Percentiles rank a stretch among this genome's conserved stretches.
Evolutionary conservation across 2,329 filamentous ascomycete genomes (phyloP).

Genomic region (Ophiocordyceps camponoti-floridani): DNA sequence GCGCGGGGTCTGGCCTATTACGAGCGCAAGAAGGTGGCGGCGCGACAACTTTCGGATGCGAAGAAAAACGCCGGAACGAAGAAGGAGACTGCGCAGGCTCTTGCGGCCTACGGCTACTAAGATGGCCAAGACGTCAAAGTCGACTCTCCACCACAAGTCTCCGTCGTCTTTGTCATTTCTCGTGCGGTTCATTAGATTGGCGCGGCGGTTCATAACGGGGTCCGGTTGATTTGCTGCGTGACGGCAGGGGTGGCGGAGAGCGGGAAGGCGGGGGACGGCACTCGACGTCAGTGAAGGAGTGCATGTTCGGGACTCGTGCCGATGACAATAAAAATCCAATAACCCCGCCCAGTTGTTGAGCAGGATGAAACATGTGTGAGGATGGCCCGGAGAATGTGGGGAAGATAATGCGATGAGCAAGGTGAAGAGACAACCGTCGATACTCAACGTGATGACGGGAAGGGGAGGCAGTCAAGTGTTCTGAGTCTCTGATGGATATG

Average conservation of each 20-base stretch:
- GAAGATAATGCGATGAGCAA: neutral
- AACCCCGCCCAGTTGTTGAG: conserved; percentile 5
- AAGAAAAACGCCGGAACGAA: conserved; percentile 83
- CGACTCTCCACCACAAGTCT: conserved; percentile 14
- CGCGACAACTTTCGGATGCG: conserved; percentile 78
- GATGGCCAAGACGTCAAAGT: conserved; percentile 12
- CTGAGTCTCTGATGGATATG: too few relatives aligned
- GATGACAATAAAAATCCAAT: conserved; percentile 17
- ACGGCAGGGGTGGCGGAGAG: conserved; percentile 23
- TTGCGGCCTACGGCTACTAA: conserved; percentile 87
- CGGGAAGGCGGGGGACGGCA: conserved; percentile 14
- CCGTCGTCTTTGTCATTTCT: conserved; percentile 25
- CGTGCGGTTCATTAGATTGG: conserved; percentile 35
- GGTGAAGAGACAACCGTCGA: neutral
- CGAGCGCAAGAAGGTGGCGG: conserved; percentile 97
- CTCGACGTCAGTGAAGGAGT: conserved; percentile 17
- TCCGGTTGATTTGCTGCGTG: conserved; percentile 29
- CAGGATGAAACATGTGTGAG: neutral
- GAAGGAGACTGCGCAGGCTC: conserved; percentile 71
- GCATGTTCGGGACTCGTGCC: conserved; percentile 13
- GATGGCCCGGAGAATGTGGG: conserved; percentile 1
- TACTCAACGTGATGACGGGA: neutral
- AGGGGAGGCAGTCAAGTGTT: too few relatives aligned
- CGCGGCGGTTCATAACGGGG: conserved; percentile 31
- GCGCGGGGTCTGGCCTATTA: conserved; percentile 99